Percentiles rank a stretch among this genome's conserved stretches.
Evolutionary conservation across 257 asterid species (phyloP).

Genomic region (Solanum clarkiae): DNA sequence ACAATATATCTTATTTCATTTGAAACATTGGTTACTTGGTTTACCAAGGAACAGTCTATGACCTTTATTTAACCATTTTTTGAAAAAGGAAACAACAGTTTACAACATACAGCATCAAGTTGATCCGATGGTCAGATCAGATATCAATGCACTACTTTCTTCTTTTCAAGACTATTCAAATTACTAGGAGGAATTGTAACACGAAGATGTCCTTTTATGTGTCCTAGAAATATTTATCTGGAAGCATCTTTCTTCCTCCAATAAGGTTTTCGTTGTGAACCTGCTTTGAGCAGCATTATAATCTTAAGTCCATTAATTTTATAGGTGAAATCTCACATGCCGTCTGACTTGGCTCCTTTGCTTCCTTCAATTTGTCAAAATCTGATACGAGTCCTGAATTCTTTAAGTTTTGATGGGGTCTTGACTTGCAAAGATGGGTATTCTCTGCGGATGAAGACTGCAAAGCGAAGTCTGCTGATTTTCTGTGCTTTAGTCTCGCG

Average conservation of each 20-base stretch:
- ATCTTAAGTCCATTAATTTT: background rate
- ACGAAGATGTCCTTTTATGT: background rate
- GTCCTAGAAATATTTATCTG: background rate
- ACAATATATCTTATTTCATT: background rate
- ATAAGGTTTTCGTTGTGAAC: background rate
- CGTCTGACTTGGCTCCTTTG: slow-evolving; percentile 26
- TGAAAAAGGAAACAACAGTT: background rate
- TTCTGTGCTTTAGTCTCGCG: slow-evolving; percentile 27
- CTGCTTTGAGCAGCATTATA: background rate
- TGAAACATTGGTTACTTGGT: background rate
- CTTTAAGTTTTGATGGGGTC: slow-evolving; percentile 17
- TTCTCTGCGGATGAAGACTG: slow-evolving; percentile 17
- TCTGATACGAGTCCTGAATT: slow-evolving; percentile 20
- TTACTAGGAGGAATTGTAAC: background rate
- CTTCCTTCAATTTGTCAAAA: slow-evolving; percentile 27
- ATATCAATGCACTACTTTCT: background rate
- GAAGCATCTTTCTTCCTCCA: background rate
- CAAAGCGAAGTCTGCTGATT: slow-evolving; percentile 30
- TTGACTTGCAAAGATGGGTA: slow-evolving; percentile 3
- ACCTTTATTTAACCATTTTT: background rate
- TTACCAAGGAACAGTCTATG: background rate
- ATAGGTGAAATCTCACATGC: slow-evolving; percentile 38
- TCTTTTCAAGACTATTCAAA: background rate
- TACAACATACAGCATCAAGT: background rate
- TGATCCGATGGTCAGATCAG: background rate